These are phyloP conservation scores for Tephrocybe sp. DNA, from an alignment of 768 basidiomycete genomes.

Conservation along the genomic window DNA sequence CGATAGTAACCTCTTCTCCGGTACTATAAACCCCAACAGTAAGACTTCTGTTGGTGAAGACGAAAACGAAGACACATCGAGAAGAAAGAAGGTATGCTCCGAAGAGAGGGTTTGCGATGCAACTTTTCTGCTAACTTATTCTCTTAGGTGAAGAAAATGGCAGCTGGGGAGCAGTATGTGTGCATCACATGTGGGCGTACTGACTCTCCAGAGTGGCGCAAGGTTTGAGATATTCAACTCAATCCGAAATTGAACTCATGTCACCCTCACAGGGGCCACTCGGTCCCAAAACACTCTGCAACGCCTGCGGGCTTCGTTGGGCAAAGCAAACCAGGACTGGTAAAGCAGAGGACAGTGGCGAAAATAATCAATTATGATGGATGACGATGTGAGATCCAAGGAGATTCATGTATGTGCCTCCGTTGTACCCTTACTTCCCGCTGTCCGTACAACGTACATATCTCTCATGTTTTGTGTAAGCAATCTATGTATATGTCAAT, in stretches of 20 bases:
- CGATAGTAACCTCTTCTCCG: conserved; percentile 8
- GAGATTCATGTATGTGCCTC: too few species aligned
- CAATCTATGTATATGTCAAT: too few species aligned
- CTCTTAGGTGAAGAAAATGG: conserved; percentile 43
- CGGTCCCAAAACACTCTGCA: conserved; percentile 97
- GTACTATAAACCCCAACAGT: not conserved
- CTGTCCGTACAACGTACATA: too few species aligned
- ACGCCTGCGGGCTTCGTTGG: conserved; percentile 94
- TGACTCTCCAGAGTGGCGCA: conserved; percentile 97
- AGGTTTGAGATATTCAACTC: conserved; percentile 41
- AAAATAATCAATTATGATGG: conserved; percentile 2
- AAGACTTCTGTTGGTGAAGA: conserved; percentile 34
- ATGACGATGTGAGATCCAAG: too few species aligned
- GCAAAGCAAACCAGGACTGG: conserved; percentile 60
- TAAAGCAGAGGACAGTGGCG: conserved; percentile 35
- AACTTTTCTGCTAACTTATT: not conserved
- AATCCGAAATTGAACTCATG: conserved; percentile 5
- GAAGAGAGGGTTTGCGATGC: not conserved
- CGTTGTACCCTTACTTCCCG: too few species aligned
- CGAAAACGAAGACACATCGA: conserved; percentile 47
- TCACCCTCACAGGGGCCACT: conserved; percentile 66
- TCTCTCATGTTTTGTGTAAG: too few species aligned
- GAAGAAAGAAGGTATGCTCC: conserved; percentile 61
- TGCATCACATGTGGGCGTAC: conserved; percentile 94
- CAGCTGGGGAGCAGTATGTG: conserved; percentile 69